Base-by-base conservation (phyloP, 768 basidiomycete species). In the Suillus paluster region DNA sequence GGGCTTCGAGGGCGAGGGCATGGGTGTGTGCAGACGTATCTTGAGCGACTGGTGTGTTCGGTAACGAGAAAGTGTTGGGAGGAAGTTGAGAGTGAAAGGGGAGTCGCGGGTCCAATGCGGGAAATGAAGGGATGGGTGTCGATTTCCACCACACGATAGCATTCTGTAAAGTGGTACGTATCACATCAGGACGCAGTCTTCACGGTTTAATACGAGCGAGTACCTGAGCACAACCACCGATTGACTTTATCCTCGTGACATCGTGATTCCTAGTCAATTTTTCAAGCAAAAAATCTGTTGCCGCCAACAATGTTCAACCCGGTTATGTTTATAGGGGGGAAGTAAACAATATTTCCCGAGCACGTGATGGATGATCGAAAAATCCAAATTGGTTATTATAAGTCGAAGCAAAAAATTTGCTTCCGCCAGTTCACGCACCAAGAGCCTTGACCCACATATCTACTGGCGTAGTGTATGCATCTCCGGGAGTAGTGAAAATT, bases 371-470 rank as follows among this genome's bases (percentile, higher is more conserved):
- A 68, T 60, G 73, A 76, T 76, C 75, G 75, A 66, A 70, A 75
- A 68, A 58, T 55, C 73, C 68, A 71, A 76, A 76, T 75, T 76
- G 69, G 74, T 76, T 64, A n/a, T n/a, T n/a, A n/a, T n/a, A 64
- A 67, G 59, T 39, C 62, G 73, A 71, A 70, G 68, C 66, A 75
- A 80, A 81, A 85, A 81, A 79, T 80, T 86, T 86, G 86, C 77
- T 88, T 86, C 85, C 86, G 86, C 77, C 63, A 38, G 45, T 48
- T 63, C 60, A 78, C 88, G 75, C 73, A 92, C 93, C 93, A 55
- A 95, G 83, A 17, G 83, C 90, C 73, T 91, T 92, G 59, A 93
- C 86, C 92, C 92, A 94, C 90, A 94, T 92, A 69, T 95, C 92
- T 50, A 95, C 84, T 2, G 93, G 92, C 8, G 92, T 93, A 42